Conservation (phyloP, 805 yeast species). For the Kluyveromyces lactis region DNA sequence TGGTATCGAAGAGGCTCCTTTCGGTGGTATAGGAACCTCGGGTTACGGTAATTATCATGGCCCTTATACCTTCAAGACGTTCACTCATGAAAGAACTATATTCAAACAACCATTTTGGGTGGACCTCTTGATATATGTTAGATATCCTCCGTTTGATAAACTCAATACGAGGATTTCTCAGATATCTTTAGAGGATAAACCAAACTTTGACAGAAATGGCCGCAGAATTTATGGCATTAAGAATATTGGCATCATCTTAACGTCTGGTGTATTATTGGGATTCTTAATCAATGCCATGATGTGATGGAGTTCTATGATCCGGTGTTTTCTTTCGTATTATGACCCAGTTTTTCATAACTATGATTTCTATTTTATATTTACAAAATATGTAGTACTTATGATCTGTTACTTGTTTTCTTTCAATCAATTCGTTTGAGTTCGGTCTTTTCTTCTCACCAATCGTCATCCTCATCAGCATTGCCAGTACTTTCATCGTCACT, state of each 20-base stretch:
- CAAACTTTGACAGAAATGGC: slow-evolving; percentile 33
- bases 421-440: no score
- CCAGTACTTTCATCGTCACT: slow-evolving; percentile 66
- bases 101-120: slow-evolving; percentile 57
- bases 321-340: neutral
- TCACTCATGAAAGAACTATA: slow-evolving; percentile 66
- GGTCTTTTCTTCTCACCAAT: slow-evolving; percentile 1
- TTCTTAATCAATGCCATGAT: no score
- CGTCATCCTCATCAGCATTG: slow-evolving; percentile 48
- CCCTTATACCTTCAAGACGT: slow-evolving; percentile 53
- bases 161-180: slow-evolving; percentile 27
- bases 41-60: slow-evolving; percentile 87
- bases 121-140: slow-evolving; percentile 47
- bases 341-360: no score
- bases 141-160: slow-evolving; percentile 56
- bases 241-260: neutral
- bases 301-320: neutral
- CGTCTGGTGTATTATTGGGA: slow-evolving; percentile 2
- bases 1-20: slow-evolving; percentile 62
- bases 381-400: neutral
- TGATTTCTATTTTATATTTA: neutral
- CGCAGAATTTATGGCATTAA: slow-evolving; percentile 11
- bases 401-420: neutral
- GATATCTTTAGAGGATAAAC: slow-evolving; percentile 24
- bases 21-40: slow-evolving; percentile 85